Percentiles rank a stretch among this genome's conserved stretches.
These are phyloP conservation scores for Aspergillus fischeri DNA, from an alignment of 2,329 filamentous ascomycete species.

Conservation along the genomic window DNA sequence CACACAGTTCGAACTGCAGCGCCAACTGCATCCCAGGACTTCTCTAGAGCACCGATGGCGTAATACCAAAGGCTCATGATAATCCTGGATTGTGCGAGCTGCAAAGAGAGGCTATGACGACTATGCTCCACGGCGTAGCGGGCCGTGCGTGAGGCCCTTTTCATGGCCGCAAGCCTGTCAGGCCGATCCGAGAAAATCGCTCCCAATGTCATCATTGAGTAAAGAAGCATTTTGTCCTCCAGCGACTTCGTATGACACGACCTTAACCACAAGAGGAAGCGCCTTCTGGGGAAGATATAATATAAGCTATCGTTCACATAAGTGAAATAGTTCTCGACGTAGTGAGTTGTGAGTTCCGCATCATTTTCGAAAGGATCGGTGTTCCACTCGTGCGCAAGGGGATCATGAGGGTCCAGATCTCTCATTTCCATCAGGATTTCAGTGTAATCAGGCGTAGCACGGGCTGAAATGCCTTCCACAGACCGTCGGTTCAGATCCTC, in stretches of 20 bases:
- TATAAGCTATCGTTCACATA: conserved; percentile 53
- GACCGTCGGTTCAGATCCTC: conserved; percentile 13
- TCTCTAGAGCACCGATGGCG: conserved; percentile 54
- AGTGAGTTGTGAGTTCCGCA: conserved; percentile 46
- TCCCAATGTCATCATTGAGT: conserved; percentile 56
- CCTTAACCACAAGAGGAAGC: conserved; percentile 54
- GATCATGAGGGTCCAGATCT: conserved; percentile 26
- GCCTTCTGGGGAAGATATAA: conserved; percentile 52
- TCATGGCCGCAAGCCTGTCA: conserved; percentile 44
- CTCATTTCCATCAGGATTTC: conserved; percentile 31
- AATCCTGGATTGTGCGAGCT: conserved; percentile 64
- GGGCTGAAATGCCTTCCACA: conserved; percentile 8
- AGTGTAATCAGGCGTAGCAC: conserved; percentile 21
- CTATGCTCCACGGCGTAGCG: conserved; percentile 53
- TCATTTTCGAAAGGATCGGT: conserved; percentile 53
- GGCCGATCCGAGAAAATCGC: conserved; percentile 50
- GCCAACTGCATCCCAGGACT: conserved; percentile 62
- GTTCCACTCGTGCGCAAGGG: conserved; percentile 40
- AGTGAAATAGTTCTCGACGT: conserved; percentile 55
- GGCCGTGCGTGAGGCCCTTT: conserved; percentile 52
- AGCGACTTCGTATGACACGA: conserved; percentile 45
- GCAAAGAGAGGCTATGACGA: conserved; percentile 53
- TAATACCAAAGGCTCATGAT: conserved; percentile 64
- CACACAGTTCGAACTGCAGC: conserved; percentile 58
- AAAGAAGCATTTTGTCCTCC: conserved; percentile 58